Conservation (phyloP, 2,329 filamentous ascomycete species). For the Fusarium papillatum region DNA sequence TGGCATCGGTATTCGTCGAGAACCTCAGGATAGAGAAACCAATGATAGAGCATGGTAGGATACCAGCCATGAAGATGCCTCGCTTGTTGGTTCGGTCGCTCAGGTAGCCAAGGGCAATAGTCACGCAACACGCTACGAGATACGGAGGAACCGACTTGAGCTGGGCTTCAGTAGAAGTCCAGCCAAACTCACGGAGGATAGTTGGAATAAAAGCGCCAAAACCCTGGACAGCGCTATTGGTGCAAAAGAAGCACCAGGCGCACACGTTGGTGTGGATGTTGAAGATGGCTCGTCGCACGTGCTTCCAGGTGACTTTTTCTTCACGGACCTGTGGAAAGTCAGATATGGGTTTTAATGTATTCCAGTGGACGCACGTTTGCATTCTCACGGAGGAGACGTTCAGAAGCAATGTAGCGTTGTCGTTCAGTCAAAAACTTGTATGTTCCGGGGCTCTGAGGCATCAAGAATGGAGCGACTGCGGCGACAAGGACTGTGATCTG, state of each 20-base stretch:
- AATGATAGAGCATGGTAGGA: background rate
- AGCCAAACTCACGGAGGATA: background rate
- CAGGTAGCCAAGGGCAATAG: background rate
- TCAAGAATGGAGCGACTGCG: background rate
- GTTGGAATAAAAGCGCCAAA: background rate
- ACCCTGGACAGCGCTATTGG: background rate
- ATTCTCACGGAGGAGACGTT: background rate
- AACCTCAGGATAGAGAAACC: background rate
- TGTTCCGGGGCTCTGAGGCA: background rate
- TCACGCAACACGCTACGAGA: background rate
- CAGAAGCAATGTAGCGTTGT: background rate
- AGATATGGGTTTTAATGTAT: background rate
- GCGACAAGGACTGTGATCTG: background rate
- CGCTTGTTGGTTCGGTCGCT: background rate
- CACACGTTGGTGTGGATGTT: background rate
- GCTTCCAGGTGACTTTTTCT: background rate
- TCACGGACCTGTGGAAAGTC: background rate
- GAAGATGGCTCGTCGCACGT: background rate
- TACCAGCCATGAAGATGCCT: background rate
- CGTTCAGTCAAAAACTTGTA: background rate
- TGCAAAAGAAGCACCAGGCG: background rate
- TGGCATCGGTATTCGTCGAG: background rate
- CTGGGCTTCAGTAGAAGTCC: background rate
- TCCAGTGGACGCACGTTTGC: background rate
- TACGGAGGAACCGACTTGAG: background rate